A percentile compares a stretch with the other conserved stretches of the same genome.
Conservation (phyloP, 75 land plant species). For the Cupressus sempervirens region DNA sequence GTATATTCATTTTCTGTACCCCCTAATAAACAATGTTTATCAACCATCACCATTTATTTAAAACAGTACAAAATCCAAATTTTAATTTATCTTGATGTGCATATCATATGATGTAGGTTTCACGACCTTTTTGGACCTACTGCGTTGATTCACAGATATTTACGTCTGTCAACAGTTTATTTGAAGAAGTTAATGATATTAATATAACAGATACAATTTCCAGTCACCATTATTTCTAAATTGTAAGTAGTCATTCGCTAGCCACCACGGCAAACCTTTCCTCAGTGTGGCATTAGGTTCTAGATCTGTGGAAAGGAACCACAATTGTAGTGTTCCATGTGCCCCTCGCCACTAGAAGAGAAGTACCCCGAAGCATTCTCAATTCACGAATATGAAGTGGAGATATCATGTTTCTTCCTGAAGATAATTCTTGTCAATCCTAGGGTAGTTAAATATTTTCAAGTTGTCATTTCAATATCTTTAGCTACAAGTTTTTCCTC, state of each 20-base stretch:
- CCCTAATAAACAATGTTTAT: neutral
- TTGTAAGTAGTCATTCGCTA: neutral
- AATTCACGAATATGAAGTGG: too few relatives aligned
- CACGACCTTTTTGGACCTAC: neutral
- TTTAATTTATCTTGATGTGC: neutral
- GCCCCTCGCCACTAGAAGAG: neutral
- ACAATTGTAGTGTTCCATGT: neutral
- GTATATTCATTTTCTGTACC: too few relatives aligned
- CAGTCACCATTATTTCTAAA: neutral
- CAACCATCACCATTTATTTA: neutral
- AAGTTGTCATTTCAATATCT: constrained; percentile 18
- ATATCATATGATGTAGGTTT: neutral
- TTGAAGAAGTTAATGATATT: neutral
- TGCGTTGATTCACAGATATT: neutral
- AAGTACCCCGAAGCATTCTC: too few relatives aligned
- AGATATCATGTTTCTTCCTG: too few relatives aligned
- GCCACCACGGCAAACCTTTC: neutral
- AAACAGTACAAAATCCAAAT: neutral
- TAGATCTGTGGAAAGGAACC: neutral
- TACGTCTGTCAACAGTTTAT: neutral
- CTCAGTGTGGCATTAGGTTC: neutral
- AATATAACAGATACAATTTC: neutral
- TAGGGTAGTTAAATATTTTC: neutral
- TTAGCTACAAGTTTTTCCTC: constrained; percentile 25
- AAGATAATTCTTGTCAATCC: neutral